A percentile compares a stretch with the other conserved stretches of the same genome.
These are phyloP conservation scores for Arctostaphylos glauca DNA, from an alignment of 148 eudicot genomes.

Conservation along the genomic window DNA sequence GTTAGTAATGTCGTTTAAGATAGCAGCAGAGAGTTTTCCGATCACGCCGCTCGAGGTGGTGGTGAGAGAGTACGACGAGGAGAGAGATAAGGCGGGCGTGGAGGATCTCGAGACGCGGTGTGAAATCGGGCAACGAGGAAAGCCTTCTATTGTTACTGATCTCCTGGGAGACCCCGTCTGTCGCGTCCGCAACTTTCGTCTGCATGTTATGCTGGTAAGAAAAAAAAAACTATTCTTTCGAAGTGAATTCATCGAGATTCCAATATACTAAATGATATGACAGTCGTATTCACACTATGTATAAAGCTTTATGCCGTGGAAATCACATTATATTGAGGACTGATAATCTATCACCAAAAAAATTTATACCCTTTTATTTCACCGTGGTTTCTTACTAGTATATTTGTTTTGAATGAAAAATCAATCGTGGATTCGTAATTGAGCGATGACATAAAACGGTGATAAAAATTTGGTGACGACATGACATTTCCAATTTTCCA, in stretches of 20 bases:
- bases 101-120: conserved; percentile 64
- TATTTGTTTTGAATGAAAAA: neutral
- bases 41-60: conserved; percentile 15
- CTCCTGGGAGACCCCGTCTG: conserved; percentile 71
- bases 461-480: neutral
- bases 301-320: neutral
- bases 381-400: neutral
- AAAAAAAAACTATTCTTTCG: neutral
- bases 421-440: neutral
- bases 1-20: conserved; percentile 17
- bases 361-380: neutral
- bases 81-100: conserved; percentile 47
- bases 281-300: neutral
- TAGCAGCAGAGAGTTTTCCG: conserved; percentile 23
- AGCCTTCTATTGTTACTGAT: conserved; percentile 63
- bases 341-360: neutral
- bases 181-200: conserved; percentile 50
- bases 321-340: neutral
- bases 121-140: conserved; percentile 59
- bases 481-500: neutral
- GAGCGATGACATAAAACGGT: neutral
- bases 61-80: conserved; percentile 59
- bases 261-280: neutral
- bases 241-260: no score
- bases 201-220: conserved; percentile 62